Evolutionary conservation across 2,329 filamentous ascomycete genomes (phyloP).

Genomic region (Fusarium luffae): DNA sequence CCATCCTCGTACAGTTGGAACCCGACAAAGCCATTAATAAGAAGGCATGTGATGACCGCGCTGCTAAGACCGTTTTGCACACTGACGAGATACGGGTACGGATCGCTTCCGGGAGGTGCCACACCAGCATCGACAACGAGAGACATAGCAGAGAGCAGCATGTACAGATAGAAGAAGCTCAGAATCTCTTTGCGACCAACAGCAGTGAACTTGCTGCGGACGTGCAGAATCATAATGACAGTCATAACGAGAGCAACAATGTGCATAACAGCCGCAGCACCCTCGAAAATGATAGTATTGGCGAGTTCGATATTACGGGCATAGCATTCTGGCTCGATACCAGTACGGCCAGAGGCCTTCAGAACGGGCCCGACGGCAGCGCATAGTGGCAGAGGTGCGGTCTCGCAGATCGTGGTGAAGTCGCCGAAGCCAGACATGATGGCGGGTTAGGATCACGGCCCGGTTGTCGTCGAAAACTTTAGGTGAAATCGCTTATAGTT

Average conservation of each 20-base stretch:
- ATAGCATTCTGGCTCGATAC: slow-evolving; percentile 92
- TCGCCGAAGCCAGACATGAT: slow-evolving; percentile 87
- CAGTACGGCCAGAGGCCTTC: slow-evolving; percentile 72
- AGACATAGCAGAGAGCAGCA: slow-evolving; percentile 88
- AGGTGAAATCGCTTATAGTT: background rate
- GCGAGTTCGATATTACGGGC: slow-evolving; percentile 94
- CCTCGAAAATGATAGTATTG: slow-evolving; percentile 98
- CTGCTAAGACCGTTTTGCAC: slow-evolving; percentile 87
- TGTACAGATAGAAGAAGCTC: slow-evolving; percentile 97
- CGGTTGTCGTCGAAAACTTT: slow-evolving; percentile 3
- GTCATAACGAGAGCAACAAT: slow-evolving; percentile 93
- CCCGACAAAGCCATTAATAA: slow-evolving; percentile 98
- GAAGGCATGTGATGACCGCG: slow-evolving; percentile 85
- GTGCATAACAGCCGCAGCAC: slow-evolving; percentile 89
- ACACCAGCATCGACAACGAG: slow-evolving; percentile 94
- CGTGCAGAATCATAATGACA: slow-evolving; percentile 96
- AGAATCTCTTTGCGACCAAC: slow-evolving; percentile 82
- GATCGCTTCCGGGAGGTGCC: slow-evolving; percentile 80
- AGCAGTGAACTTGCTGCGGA: slow-evolving; percentile 97
- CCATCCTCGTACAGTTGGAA: slow-evolving; percentile 99
- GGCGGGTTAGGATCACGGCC: slow-evolving; percentile 20
- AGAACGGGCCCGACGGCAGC: slow-evolving; percentile 82
- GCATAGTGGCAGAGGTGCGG: slow-evolving; percentile 87
- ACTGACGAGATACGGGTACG: slow-evolving; percentile 92
- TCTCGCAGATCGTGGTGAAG: slow-evolving; percentile 86